Base-by-base conservation (phyloP, 257 asterid species). In the Capsicum chinense region DNA sequence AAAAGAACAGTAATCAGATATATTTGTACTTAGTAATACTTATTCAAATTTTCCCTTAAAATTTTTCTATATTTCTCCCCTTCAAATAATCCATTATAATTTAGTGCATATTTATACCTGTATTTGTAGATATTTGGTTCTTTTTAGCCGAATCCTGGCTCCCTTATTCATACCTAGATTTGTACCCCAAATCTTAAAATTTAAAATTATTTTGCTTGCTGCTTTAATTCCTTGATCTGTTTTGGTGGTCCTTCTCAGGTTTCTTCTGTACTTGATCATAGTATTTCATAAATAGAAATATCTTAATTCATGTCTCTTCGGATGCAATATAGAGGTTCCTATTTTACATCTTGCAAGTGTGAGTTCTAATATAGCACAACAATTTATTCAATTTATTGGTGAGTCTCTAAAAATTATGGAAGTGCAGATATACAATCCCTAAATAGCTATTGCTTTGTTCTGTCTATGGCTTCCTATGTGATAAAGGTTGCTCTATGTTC, bases 341-440 rank as follows among this genome's bases (percentile, higher is more conserved):
- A 92, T 94, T 88, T 90, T 93, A 84, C 92, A 93, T 83, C 91
- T 96, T 57, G 87, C 90, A 88, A 87, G 90, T 80, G 85, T 96
- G 88, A 92, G 95, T 67, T 90, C 94, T 82, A 91, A 86, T 81
- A 73, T 93, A 80, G 84, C 88, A 42, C 89, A 83, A 42, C 87
- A 90, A 60, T 79, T 92, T 19, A 73, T 93, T 78, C 93, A 87
- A 83, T 92, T 93, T 84, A 78, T 96, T 16, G 97, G 99, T 94
- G 80, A 91, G 93, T 63, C 50, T 9, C 47, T 12, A 54, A 69
- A 7, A 39, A 44, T 3, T 35, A 74, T 15, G 44, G 83, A 56
- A 42, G 21, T 14, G 52, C 21, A 17, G 15, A 33, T 39, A 64
- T 54, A 7, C 8, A 79, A 37, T 42, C 5, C 42, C 8, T 67